Conservation (phyloP, 495 filamentous ascomycete genomes). For the Xylaria castorea region DNA sequence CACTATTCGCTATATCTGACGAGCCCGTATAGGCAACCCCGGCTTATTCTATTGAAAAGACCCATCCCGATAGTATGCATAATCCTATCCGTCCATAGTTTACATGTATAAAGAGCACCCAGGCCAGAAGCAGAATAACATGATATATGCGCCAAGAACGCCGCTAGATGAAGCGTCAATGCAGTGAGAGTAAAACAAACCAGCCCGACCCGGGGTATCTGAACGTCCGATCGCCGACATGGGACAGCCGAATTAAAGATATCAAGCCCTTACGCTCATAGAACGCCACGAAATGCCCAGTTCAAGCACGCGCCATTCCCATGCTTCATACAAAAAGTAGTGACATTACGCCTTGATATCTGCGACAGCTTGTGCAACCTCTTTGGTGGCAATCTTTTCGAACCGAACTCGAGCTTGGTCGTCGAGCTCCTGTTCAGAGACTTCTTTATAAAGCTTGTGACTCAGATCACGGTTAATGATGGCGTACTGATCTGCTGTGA, state of each 20-base stretch:
- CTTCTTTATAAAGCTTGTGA: constrained; percentile 81
- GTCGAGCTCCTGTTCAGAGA: constrained; percentile 62
- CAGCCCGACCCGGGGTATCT: constrained; percentile 28
- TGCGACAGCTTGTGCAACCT: constrained; percentile 72
- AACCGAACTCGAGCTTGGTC: constrained; percentile 65
- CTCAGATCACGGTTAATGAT: constrained; percentile 86
- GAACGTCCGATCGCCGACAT: constrained; percentile 4
- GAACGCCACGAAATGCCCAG: constrained; percentile 27
- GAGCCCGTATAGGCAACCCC: constrained; percentile 10
- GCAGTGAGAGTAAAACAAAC: constrained; percentile 24
- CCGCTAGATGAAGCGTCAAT: constrained; percentile 12
- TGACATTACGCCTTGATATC: constrained; percentile 48
- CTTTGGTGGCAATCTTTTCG: constrained; percentile 72
- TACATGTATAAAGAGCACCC: constrained; percentile 20
- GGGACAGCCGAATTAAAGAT: background rate
- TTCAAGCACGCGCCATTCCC: constrained; percentile 25
- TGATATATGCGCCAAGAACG: constrained; percentile 25
- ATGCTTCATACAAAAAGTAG: constrained; percentile 21
- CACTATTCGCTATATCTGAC: constrained; percentile 6
- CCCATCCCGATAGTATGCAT: constrained; percentile 24
- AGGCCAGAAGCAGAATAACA: constrained; percentile 12
- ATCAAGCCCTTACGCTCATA: background rate
- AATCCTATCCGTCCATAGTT: constrained; percentile 18
- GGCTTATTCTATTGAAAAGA: constrained; percentile 26
- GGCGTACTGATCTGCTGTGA: constrained; percentile 84